Evolutionary conservation across 768 basidiomycete genomes (phyloP).

Genomic region (Agaricus blazei): DNA sequence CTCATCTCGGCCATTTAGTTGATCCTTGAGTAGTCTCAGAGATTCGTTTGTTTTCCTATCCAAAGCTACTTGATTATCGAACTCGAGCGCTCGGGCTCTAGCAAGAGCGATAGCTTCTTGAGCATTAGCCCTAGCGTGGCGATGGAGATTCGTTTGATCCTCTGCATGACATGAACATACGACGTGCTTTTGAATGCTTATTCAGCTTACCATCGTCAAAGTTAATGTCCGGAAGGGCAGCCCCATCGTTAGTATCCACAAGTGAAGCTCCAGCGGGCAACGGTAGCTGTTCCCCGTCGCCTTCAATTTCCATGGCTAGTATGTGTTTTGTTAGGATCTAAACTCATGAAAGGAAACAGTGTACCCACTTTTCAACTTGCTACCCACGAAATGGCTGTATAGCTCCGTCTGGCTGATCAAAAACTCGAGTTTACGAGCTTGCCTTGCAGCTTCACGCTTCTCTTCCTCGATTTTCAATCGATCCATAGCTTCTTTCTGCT

Average conservation of each 20-base stretch:
- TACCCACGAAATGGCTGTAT: slow-evolving; percentile 98
- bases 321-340: slow-evolving; percentile 13
- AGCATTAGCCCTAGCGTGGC: slow-evolving; percentile 84
- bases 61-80: slow-evolving; percentile 78
- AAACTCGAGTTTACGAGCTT: slow-evolving; percentile 96
- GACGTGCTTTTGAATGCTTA: slow-evolving; percentile 2
- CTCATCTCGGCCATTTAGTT: slow-evolving; percentile 39
- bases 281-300: slow-evolving; percentile 35
- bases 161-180: slow-evolving; percentile 38
- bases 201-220: slow-evolving; percentile 78
- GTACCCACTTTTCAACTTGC: slow-evolving; percentile 81
- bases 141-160: slow-evolving; percentile 80
- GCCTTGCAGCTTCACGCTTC: slow-evolving; percentile 87
- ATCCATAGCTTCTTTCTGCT: slow-evolving; percentile 91
- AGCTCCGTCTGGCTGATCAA: slow-evolving; percentile 98
- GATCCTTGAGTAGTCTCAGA: slow-evolving; percentile 58
- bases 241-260: slow-evolving; percentile 47
- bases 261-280: slow-evolving; percentile 56
- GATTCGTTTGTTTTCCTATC: slow-evolving; percentile 82
- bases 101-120: slow-evolving; percentile 84
- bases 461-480: slow-evolving; percentile 88
- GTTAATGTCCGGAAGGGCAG: slow-evolving; percentile 66
- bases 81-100: slow-evolving; percentile 72
- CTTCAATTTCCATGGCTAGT: slow-evolving; percentile 74
- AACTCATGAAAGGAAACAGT: neutral